Evolutionary conservation across 2,329 filamentous ascomycete species (phyloP).

Genomic region (Xylaria sp.): DNA sequence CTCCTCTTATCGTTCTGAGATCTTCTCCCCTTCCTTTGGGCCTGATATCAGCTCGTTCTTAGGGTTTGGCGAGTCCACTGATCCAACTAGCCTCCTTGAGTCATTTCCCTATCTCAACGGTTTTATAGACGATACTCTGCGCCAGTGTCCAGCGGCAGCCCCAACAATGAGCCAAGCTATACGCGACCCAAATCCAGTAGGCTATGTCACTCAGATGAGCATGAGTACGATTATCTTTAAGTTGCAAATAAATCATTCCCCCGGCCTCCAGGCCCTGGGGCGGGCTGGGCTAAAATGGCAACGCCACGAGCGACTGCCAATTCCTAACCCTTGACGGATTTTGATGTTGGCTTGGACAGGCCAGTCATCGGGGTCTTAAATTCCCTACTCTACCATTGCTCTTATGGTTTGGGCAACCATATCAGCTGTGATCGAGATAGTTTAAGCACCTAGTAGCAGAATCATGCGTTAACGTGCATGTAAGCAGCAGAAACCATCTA

Average conservation of each 20-base stretch:
- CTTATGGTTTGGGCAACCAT: too few species aligned
- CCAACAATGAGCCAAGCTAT: conserved; percentile 66
- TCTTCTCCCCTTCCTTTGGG: too few species aligned
- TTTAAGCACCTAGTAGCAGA: too few species aligned
- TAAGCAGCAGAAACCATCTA: too few species aligned
- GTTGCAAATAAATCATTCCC: conserved; percentile 66
- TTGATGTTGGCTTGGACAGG: conserved; percentile 72
- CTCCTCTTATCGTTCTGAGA: too few species aligned
- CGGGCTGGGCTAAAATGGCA: conserved; percentile 63
- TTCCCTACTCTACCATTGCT: too few species aligned
- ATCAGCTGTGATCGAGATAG: too few species aligned
- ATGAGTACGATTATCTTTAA: conserved; percentile 65
- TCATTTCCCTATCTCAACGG: conserved; percentile 71
- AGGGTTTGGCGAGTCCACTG: conserved; percentile 39
- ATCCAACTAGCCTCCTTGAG: conserved; percentile 59
- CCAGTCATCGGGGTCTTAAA: too few species aligned
- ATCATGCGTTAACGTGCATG: too few species aligned
- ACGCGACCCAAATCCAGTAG: conserved; percentile 60
- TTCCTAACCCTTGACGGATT: conserved; percentile 72
- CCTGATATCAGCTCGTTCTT: too few species aligned
- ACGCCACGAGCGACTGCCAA: conserved; percentile 71
- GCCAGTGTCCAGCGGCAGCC: conserved; percentile 65
- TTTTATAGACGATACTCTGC: conserved; percentile 62
- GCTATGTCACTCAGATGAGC: conserved; percentile 66
- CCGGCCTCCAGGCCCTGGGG: conserved; percentile 69